phyloP scores from a whole-genome alignment of 2,329 filamentous ascomycete genomes.

The Beauveria sp. region DNA sequence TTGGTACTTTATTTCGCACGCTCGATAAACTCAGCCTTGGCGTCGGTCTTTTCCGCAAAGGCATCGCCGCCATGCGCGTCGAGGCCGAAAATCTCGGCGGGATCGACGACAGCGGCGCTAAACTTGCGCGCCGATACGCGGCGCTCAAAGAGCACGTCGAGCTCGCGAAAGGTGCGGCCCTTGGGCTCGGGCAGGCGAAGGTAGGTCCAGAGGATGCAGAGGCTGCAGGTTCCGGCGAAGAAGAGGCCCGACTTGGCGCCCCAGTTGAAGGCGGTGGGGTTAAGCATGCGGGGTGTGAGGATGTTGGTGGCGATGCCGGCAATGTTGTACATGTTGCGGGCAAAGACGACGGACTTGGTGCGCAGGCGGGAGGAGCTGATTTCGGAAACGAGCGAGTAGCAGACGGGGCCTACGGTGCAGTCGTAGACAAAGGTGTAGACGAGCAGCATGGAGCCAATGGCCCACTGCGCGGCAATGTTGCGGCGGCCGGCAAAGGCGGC shows the following conservation, averaged over 20 bases:
- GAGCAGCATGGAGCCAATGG: conserved; percentile 30
- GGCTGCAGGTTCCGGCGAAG: conserved; percentile 36
- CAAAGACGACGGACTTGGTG: conserved; percentile 39
- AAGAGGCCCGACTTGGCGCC: conserved; percentile 41
- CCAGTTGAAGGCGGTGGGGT: conserved; percentile 38
- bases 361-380: conserved; percentile 37
- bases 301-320: conserved; percentile 39
- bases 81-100: conserved; percentile 5
- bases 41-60: neutral
- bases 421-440: conserved; percentile 38
- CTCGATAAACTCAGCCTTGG: conserved; percentile 1
- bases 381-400: conserved; percentile 71
- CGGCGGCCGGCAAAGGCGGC: conserved; percentile 25
- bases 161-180: conserved; percentile 45
- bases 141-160: conserved; percentile 47
- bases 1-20: neutral
- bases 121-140: conserved; percentile 35
- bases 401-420: conserved; percentile 46
- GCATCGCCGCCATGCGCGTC: neutral
- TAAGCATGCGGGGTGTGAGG: conserved; percentile 39
- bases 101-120: conserved; percentile 20
- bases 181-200: conserved; percentile 48
- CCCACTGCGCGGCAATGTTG: conserved; percentile 29
- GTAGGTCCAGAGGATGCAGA: conserved; percentile 42
- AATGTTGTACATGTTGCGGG: conserved; percentile 41